A percentile compares a stretch with the other conserved stretches of the same genome.
These are phyloP conservation scores for Gynochthodes officinalis DNA, from an alignment of 257 asterid genomes.

Conservation along the genomic window DNA sequence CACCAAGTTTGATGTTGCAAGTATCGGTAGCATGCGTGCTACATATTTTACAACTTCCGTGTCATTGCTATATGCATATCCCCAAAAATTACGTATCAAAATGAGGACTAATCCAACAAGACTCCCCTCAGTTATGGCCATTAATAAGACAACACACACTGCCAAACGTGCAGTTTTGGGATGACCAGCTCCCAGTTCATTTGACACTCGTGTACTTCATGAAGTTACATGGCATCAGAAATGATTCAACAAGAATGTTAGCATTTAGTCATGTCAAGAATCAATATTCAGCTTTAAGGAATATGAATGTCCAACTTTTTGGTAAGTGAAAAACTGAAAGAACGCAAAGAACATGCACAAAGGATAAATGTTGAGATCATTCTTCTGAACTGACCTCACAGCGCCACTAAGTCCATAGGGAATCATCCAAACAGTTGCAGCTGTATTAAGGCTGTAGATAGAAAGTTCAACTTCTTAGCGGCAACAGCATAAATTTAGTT, in stretches of 20 bases:
- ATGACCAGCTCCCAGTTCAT: conserved; percentile 73
- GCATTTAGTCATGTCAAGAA: too few species aligned
- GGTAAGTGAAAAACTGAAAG: neutral
- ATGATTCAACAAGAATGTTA: neutral
- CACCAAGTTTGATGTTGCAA: conserved; percentile 65
- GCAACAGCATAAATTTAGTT: neutral
- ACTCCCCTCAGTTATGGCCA: conserved; percentile 49
- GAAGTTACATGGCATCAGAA: neutral
- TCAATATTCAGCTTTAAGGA: too few species aligned
- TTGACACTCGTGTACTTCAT: conserved; percentile 78
- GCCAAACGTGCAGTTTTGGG: conserved; percentile 64
- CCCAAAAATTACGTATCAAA: conserved; percentile 53
- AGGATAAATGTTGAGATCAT: neutral
- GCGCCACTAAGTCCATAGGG: conserved; percentile 81
- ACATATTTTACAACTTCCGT: conserved; percentile 57
- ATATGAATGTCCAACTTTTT: neutral
- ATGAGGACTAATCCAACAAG: conserved; percentile 44
- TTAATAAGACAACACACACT: conserved; percentile 43
- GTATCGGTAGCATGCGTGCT: conserved; percentile 67
- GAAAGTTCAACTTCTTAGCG: neutral
- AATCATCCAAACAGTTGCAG: conserved; percentile 78
- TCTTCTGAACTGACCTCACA: conserved; percentile 49
- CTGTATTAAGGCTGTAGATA: conserved; percentile 61
- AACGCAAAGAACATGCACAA: neutral
- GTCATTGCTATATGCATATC: conserved; percentile 73